Base-by-base conservation (phyloP, 441 rosid genomes). In the Jatropha podagrica region DNA sequence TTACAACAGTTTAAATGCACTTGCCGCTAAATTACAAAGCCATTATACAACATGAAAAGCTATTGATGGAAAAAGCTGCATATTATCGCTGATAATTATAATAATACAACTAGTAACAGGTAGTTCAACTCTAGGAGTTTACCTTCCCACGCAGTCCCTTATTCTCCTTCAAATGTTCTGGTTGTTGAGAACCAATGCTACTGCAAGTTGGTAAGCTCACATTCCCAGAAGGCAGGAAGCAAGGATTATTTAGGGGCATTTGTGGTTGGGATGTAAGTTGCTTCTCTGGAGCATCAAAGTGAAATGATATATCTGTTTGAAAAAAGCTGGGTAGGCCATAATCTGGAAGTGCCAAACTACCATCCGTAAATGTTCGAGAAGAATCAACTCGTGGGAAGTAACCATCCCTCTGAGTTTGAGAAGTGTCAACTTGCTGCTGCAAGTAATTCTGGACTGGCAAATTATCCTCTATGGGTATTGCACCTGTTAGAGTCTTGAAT, bases 401-500 rank as follows among this genome's bases (percentile, higher is more conserved):
- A 73, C 55, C 79, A 18, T 68, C 78, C 44, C 32, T 80, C 52
- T 60, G 79, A 23, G 54, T 62, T 65, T 62, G 64, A 69, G 76
- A 79, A 49, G 77, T 17, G 46, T 56, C 69, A 42, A 44, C 69
- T 58, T 85, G 83, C 80, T 86, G 63, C 83, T 84, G 89, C 65
- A 86, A 79, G 88, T 77, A 83, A 78, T 62, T 80, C 72, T 83
- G 89, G 72, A 80, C 76, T 65, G 75, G 74, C 11, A 83, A 72
- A 78, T 81, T 78, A 55, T 84, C 85, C n/a, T 84, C 84, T 9
- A 76, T 54, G 5, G 81, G 80, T 15, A 64, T 56, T 48, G 87
- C 65, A 59, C 76, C 86, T 46, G 86, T 76, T 74, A 84, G 79
- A 73, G 89, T 88, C 85, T 86, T 90, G 79, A 83, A 87, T 67